These are phyloP conservation scores for Nemania serpens DNA, from an alignment of 2,329 filamentous ascomycete genomes.

Conservation along the genomic window DNA sequence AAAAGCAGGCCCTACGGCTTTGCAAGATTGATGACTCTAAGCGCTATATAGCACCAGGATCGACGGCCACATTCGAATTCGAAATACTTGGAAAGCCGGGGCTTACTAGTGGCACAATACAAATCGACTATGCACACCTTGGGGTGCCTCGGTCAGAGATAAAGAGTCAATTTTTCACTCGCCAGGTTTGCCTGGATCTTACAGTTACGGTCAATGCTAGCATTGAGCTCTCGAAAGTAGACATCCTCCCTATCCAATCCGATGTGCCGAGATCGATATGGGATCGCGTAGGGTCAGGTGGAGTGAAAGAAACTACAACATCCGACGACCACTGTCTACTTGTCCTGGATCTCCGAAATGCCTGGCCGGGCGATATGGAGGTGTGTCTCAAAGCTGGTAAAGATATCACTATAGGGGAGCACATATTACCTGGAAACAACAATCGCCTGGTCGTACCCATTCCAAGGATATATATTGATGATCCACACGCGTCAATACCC, in stretches of 20 bases:
- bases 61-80: conserved; percentile 74
- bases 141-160: conserved; percentile 71
- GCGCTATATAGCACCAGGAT: conserved; percentile 68
- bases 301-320: conserved; percentile 45
- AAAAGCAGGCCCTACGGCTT: conserved; percentile 69
- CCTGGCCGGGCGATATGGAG: conserved; percentile 81
- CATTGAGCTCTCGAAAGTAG: conserved; percentile 78
- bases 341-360: conserved; percentile 83
- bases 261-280: conserved; percentile 67
- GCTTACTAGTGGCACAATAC: conserved; percentile 76
- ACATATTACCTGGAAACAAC: conserved; percentile 69
- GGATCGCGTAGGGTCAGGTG: conserved; percentile 48
- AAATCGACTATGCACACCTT: conserved; percentile 86
- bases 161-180: conserved; percentile 77
- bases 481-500: conserved; percentile 78
- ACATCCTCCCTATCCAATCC: conserved; percentile 74
- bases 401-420: conserved; percentile 55
- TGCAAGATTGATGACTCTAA: conserved; percentile 56
- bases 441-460: conserved; percentile 77
- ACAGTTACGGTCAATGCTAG: conserved; percentile 92
- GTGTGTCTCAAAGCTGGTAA: conserved; percentile 64
- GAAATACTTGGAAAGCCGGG: conserved; percentile 87
- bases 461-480: conserved; percentile 73
- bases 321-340: conserved; percentile 75
- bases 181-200: conserved; percentile 79